Conservation (phyloP, 2,329 filamentous ascomycete species). For the Cryphonectria parasitica region DNA sequence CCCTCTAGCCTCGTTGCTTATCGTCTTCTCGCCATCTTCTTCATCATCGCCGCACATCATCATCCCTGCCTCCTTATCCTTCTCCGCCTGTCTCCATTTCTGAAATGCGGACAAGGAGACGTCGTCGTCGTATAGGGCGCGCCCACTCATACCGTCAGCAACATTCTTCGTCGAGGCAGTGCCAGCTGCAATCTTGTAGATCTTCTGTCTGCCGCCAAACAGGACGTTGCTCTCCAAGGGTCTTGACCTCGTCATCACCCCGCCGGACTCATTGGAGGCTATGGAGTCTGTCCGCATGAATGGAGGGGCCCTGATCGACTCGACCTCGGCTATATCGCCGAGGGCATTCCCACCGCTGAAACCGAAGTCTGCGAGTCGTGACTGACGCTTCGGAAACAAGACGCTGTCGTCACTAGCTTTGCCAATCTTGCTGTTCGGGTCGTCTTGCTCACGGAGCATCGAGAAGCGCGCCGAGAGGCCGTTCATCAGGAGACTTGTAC, state of each 20-base stretch:
- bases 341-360: constrained; percentile 57
- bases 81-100: constrained; percentile 67
- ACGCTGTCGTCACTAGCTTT: constrained; percentile 97
- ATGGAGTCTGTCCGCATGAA: constrained; percentile 68
- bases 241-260: constrained; percentile 82
- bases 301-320: constrained; percentile 69
- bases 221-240: constrained; percentile 88
- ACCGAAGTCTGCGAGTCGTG: constrained; percentile 74
- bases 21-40: constrained; percentile 40
- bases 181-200: constrained; percentile 78
- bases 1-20: constrained; percentile 38
- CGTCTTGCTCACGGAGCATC: constrained; percentile 94
- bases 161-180: constrained; percentile 47
- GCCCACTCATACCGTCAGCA: constrained; percentile 61
- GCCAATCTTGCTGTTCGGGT: constrained; percentile 84
- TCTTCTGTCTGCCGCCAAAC: constrained; percentile 94
- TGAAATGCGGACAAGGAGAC: constrained; percentile 83
- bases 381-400: constrained; percentile 79
- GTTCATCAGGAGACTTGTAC: constrained; percentile 94
- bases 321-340: constrained; percentile 87
- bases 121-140: constrained; percentile 84
- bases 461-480: constrained; percentile 94
- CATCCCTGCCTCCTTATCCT: constrained; percentile 45
- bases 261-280: constrained; percentile 69
- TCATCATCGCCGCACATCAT: constrained; percentile 43